Evolutionary conservation across 2,329 filamentous ascomycete species (phyloP).

Genomic region (Hypoxylon sp.): DNA sequence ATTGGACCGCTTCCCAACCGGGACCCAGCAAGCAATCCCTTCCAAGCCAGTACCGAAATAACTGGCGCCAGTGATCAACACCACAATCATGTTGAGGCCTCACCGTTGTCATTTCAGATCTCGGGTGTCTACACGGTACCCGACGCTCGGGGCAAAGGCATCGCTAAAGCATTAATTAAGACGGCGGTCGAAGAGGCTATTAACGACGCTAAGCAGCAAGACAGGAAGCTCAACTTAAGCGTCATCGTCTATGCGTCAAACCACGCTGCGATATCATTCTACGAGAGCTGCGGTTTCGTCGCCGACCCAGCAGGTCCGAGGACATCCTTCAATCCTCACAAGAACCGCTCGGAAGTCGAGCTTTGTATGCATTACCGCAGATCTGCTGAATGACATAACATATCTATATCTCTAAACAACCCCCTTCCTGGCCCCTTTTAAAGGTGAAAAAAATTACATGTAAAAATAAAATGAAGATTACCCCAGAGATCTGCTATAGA

Average conservation of each 20-base stretch:
- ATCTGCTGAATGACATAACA: slow-evolving; percentile 17
- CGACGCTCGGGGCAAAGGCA: slow-evolving; percentile 53
- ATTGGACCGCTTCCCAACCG: slow-evolving; percentile 51
- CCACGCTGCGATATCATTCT: slow-evolving; percentile 51
- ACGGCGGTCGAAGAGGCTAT: slow-evolving; percentile 48
- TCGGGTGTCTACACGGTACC: slow-evolving; percentile 57
- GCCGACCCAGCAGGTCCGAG: slow-evolving; percentile 26
- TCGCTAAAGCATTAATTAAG: slow-evolving; percentile 53
- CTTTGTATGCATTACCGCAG: slow-evolving; percentile 46
- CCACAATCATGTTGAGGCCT: slow-evolving; percentile 31
- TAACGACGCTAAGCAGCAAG: slow-evolving; percentile 42
- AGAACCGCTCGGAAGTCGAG: slow-evolving; percentile 36
- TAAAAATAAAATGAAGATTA: slow-evolving; percentile 48
- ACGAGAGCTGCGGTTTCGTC: slow-evolving; percentile 55
- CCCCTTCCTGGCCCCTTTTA: slow-evolving; percentile 19
- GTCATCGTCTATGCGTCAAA: slow-evolving; percentile 55
- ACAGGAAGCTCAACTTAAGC: slow-evolving; percentile 46
- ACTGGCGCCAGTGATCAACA: slow-evolving; percentile 24
- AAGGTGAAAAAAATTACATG: slow-evolving; percentile 22
- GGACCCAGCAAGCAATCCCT: slow-evolving; percentile 42
- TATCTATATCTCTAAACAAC: not conserved
- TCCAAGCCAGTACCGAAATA: slow-evolving; percentile 36
- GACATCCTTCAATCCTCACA: slow-evolving; percentile 41
- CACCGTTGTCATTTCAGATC: slow-evolving; percentile 51
- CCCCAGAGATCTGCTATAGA: slow-evolving; percentile 36